phyloP scores from a whole-genome alignment of 2,329 filamentous ascomycete species.

The Verruconis gallopava region DNA sequence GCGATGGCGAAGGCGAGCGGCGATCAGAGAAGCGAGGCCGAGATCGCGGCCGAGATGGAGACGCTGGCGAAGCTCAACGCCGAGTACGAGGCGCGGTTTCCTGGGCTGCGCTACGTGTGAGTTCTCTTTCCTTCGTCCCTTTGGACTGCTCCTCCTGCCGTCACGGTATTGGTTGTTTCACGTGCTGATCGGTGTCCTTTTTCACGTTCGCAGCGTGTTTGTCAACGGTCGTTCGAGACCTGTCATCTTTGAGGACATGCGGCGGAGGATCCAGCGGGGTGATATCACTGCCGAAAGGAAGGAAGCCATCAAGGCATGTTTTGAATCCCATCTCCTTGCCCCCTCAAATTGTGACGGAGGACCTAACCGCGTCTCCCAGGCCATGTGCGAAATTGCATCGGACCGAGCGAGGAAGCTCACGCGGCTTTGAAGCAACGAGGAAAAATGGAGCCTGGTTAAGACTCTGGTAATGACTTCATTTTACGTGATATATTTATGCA shows the following conservation, averaged over 20 bases:
- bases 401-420: slow-evolving; percentile 65
- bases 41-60: slow-evolving; percentile 24
- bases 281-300: slow-evolving; percentile 54
- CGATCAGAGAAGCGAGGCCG: slow-evolving; percentile 20
- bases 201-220: slow-evolving; percentile 50
- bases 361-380: slow-evolving; percentile 45
- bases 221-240: slow-evolving; percentile 68
- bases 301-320: slow-evolving; percentile 59
- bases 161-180: too few relatives aligned
- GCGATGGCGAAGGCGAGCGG: slow-evolving; percentile 42
- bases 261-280: slow-evolving; percentile 53
- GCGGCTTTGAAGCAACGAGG: too few relatives aligned
- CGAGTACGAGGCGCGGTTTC: slow-evolving; percentile 70
- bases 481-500: too few relatives aligned
- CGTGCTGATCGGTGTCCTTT: too few relatives aligned
- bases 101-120: slow-evolving; percentile 69
- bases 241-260: slow-evolving; percentile 74
- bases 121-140: neutral
- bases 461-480: too few relatives aligned
- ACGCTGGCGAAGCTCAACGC: slow-evolving; percentile 52
- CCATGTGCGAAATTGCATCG: slow-evolving; percentile 83
- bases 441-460: too few relatives aligned
- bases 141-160: neutral
- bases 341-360: slow-evolving; percentile 3
- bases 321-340: slow-evolving; percentile 6